These are phyloP conservation scores for Protomyces lactucae-debilis DNA, from an alignment of 1,139 yeast species.

Conservation along the genomic window DNA sequence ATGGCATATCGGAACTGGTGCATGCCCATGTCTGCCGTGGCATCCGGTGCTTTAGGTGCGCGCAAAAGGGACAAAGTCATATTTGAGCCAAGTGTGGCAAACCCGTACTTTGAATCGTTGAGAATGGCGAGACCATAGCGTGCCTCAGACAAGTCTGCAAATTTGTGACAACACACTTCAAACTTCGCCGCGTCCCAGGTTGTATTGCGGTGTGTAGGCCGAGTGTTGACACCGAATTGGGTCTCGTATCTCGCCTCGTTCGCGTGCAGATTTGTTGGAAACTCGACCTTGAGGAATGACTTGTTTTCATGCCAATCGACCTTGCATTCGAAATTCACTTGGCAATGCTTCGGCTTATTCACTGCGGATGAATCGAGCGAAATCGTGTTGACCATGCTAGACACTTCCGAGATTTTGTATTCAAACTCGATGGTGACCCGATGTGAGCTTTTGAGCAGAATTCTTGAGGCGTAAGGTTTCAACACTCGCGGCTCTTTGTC, in stretches of 20 bases:
- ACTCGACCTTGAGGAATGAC: conserved; percentile 87
- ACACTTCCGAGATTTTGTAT: conserved; percentile 53
- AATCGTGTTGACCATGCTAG: conserved; percentile 62
- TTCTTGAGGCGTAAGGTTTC: conserved; percentile 59
- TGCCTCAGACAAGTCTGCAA: conserved; percentile 82
- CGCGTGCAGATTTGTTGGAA: conserved; percentile 75
- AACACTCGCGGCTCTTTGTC: conserved; percentile 65
- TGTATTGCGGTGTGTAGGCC: conserved; percentile 93
- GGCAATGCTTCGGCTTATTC: conserved; percentile 50
- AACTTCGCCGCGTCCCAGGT: conserved; percentile 95
- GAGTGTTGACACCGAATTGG: conserved; percentile 80
- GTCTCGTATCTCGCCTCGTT: conserved; percentile 85
- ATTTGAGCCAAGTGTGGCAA: conserved; percentile 80
- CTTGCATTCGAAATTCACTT: conserved; percentile 54
- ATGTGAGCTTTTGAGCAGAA: conserved; percentile 54
- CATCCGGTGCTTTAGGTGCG: conserved; percentile 81
- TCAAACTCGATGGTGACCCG: conserved; percentile 58
- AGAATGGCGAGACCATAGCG: conserved; percentile 82
- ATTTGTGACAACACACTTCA: conserved; percentile 91
- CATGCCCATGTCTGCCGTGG: conserved; percentile 81
- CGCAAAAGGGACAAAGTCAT: conserved; percentile 72
- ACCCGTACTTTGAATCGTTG: conserved; percentile 86
- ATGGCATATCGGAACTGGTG: conserved; percentile 81
- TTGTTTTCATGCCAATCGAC: conserved; percentile 87
- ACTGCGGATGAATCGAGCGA: conserved; percentile 71